phyloP scores from a whole-genome alignment of 257 asterid genomes.

The Lycium ferocissimum region DNA sequence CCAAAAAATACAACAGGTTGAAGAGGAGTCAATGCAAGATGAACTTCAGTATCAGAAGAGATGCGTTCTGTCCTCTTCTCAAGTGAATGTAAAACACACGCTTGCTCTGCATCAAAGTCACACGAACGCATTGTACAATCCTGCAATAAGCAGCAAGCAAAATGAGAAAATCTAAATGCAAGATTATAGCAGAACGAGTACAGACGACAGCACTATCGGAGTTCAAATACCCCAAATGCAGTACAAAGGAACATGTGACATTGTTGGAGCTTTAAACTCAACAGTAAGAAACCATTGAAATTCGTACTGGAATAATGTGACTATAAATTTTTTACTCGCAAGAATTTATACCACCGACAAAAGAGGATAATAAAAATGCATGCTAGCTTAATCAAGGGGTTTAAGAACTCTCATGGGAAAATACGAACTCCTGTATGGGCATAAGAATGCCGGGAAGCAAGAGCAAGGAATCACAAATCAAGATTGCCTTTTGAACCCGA shows the following conservation, averaged over 20 bases:
- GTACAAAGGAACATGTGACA: conserved; percentile 6
- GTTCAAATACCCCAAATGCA: conserved; percentile 1
- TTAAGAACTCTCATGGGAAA: neutral
- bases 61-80: conserved; percentile 96
- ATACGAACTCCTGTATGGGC: neutral
- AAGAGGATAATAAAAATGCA: conserved; percentile 19
- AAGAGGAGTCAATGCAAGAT: conserved; percentile 97
- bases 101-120: conserved; percentile 96
- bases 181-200: neutral
- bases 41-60: conserved; percentile 93
- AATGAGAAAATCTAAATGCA: conserved; percentile 22
- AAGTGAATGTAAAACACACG: conserved; percentile 96
- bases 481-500: neutral
- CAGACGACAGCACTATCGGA: neutral
- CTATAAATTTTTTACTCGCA: neutral
- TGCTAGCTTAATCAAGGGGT: conserved; percentile 12
- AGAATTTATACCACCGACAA: neutral
- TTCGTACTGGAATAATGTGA: neutral
- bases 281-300: conserved; percentile 24
- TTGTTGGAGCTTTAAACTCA: neutral
- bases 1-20: conserved; percentile 98
- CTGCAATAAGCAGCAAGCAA: conserved; percentile 46
- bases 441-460: neutral
- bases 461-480: neutral
- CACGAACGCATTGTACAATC: conserved; percentile 97